Base-by-base conservation (phyloP, 495 filamentous ascomycete species). In the Hypoxylon trugodes region DNA sequence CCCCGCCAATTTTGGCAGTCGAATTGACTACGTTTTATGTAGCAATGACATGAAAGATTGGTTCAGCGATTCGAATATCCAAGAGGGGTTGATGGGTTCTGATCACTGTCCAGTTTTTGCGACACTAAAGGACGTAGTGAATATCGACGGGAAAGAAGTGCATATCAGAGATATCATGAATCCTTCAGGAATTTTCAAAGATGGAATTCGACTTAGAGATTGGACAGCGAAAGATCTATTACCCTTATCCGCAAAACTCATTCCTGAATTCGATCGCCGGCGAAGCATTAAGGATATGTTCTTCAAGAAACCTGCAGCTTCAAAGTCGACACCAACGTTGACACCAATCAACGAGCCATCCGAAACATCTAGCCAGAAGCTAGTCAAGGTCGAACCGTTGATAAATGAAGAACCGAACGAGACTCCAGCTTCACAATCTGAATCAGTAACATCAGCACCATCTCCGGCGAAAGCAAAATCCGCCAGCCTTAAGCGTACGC, bases 31-130 rank as follows among this genome's bases (percentile, higher is more conserved):
- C 74, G 87, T 98, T 24, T 81, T 97, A 5, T 94, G 91, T 71
- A 93, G 85, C 59, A 77, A 87, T 35, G 82, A 84, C 28, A 94
- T 97, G 86, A 89, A 87, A 61, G 75, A 83, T 52, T 98, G 93
- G 93, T 90, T 96, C 70, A 77, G 73, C 22, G 89, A 91, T 51
- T 86, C 91, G n/a, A 91, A 97, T 66, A 98, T 98, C 25, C 95
- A 97, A 70, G 93, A 97, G 74, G 95, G 94, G 2, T 78, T 98
- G 6, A 86, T 97, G 83, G 95, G 95, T 8, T 98, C 95, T 0
- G 95, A 98, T 68, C 95, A 98, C 73, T 98, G 95, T 65, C 95
- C 95, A 0, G 94, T 98, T 3, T 98, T 87, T 72, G 91, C 89
- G 9, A 75, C 82, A n/a, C 81, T 93, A 30, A 88, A 89, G 43